Evolutionary conservation across 345 rosid species (phyloP), one percentile per base, ranked within the genome.

Genomic region (Orychophragmus violaceus): DNA sequence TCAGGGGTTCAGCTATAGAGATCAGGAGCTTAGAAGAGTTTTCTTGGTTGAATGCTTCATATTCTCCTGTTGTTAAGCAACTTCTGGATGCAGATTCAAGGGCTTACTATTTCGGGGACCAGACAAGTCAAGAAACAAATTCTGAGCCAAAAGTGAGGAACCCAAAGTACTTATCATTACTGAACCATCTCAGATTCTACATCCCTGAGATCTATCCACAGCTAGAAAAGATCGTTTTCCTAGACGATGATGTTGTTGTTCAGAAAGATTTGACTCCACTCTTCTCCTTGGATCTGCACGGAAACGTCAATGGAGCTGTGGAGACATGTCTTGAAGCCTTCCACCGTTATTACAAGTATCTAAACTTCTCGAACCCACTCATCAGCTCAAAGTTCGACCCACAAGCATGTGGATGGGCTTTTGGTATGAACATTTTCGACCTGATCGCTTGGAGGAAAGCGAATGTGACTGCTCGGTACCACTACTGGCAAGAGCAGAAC

Each of bases 371-470:
- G 3, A 88, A 87, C 76, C 87, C 95, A 5, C 70, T 84, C 49
- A 87, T 94, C 74, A 88, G 97, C 89, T 87, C 95, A 4, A 94
- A 90, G 85, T 84, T 94, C 29, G 99, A 94, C 66, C 99, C 96
- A 0, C 99, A 90, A 74, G 95, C 97, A 57, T 94, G 99, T 66
- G 97, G 95, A 28, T 94, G 99, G 99, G 99, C 99, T 2, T 94
- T 90, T 48, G 99, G 99, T 17, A 87, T 90, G 99, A 94, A 94
- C 60, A 80, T 87, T 48, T 90, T 94, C 44, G 96, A 94, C 70
- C 73, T 94, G 69, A 70, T 94, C 37, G 88, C 88, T 0, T 94
- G 99, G 99, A 88, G 88, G 78, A 94, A 85, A 72, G 89, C 88
- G n/a, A 84, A 90, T 57, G 96, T 90, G 77, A 90, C 99, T 21